phyloP scores from a whole-genome alignment of 495 filamentous ascomycete genomes.

The Daldinia loculata region DNA sequence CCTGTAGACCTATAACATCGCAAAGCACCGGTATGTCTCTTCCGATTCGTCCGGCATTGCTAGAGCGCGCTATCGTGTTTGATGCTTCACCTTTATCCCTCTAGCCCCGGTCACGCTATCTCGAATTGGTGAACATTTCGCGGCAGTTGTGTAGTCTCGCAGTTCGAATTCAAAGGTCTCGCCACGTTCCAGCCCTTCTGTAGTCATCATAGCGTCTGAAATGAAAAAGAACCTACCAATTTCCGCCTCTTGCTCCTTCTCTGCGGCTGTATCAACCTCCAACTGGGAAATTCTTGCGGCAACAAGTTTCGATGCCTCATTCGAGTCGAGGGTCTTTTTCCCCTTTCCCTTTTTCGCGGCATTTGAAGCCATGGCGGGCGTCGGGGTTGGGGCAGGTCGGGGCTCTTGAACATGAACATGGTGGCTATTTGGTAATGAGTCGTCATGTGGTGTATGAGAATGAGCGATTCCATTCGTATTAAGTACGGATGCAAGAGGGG shows the following conservation, averaged over 20 bases:
- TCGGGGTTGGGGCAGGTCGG: slow-evolving; percentile 54
- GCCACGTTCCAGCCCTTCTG: neutral
- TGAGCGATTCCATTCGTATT: slow-evolving; percentile 40
- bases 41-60: slow-evolving; percentile 7
- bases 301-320: slow-evolving; percentile 87
- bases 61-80: slow-evolving; percentile 8
- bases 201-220: slow-evolving; percentile 17
- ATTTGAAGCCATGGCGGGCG: slow-evolving; percentile 49
- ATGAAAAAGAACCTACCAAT: slow-evolving; percentile 76
- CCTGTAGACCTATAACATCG: slow-evolving; percentile 14
- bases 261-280: slow-evolving; percentile 88
- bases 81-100: neutral
- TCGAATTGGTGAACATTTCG: slow-evolving; percentile 9
- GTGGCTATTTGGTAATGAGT: slow-evolving; percentile 48
- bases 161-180: slow-evolving; percentile 1
- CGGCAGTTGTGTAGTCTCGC: neutral
- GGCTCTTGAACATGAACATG: slow-evolving; percentile 49
- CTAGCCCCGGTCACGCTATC: neutral
- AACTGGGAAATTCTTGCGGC: slow-evolving; percentile 94
- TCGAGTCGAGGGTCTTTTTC: slow-evolving; percentile 77
- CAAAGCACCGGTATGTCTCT: neutral
- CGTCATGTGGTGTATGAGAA: slow-evolving; percentile 37
- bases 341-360: slow-evolving; percentile 72
- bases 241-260: slow-evolving; percentile 94
- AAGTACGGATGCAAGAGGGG: slow-evolving; percentile 39